Conservation (phyloP, 768 basidiomycete genomes). For the Brasilioporus rufonigricans region DNA sequence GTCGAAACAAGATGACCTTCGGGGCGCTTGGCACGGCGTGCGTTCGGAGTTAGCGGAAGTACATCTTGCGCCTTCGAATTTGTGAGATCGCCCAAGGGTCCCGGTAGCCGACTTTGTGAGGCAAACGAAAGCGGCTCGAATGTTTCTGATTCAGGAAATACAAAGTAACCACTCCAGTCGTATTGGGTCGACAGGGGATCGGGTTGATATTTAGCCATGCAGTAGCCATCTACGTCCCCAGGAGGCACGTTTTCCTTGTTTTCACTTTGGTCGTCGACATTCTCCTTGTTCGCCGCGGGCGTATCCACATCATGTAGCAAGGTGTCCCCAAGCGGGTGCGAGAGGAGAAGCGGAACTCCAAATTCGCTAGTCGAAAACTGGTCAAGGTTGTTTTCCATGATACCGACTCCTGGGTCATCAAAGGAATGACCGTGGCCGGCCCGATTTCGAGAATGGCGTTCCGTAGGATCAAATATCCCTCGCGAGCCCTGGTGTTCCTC, state of each 20-base stretch:
- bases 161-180: constrained; percentile 24
- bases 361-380: constrained; percentile 5
- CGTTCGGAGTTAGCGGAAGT: constrained; percentile 5
- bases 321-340: constrained; percentile 10
- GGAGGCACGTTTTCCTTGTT: constrained; percentile 20
- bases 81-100: constrained; percentile 1
- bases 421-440: constrained; percentile 2
- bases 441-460: background rate
- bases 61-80: constrained; percentile 1
- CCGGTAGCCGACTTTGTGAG: constrained; percentile 15
- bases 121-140: constrained; percentile 28
- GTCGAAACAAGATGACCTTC: background rate
- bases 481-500: background rate
- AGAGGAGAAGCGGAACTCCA: constrained; percentile 1
- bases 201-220: background rate
- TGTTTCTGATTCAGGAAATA: constrained; percentile 20
- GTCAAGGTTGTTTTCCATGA: constrained; percentile 6
- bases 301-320: background rate
- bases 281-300: constrained; percentile 14
- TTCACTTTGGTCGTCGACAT: constrained; percentile 5
- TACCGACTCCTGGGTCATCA: constrained; percentile 16
- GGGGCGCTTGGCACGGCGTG: background rate
- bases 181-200: constrained; percentile 2
- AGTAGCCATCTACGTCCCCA: background rate
- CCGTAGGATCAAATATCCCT: background rate